phyloP scores from a whole-genome alignment of 2,329 filamentous ascomycete species.

The Massarina eburnea region DNA sequence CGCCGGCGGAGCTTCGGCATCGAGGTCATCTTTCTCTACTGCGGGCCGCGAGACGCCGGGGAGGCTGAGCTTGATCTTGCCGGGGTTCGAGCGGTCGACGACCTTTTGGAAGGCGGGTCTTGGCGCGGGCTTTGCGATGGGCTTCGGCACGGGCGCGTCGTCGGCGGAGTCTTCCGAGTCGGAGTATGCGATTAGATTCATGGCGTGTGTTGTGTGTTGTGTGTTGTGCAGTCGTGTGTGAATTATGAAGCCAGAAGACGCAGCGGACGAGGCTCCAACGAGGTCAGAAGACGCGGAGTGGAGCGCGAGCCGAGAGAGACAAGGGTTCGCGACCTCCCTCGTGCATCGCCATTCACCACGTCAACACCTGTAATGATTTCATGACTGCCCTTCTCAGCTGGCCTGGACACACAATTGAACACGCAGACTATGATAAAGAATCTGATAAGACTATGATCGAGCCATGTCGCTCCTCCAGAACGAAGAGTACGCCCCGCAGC shows the following conservation, averaged over 20 bases:
- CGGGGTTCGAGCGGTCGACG: conserved; percentile 76
- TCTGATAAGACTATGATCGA: conserved; percentile 21
- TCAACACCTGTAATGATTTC: conserved; percentile 4
- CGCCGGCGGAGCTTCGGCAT: conserved; percentile 55
- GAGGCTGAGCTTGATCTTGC: conserved; percentile 82
- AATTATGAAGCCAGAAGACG: conserved; percentile 15
- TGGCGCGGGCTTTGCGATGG: conserved; percentile 45
- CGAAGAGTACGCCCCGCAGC: conserved; percentile 43
- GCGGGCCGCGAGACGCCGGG: conserved; percentile 55
- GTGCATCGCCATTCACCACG: not conserved
- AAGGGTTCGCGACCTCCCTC: not conserved
- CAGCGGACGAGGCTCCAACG: not conserved
- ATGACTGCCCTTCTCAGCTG: conserved; percentile 33
- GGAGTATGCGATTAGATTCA: conserved; percentile 82
- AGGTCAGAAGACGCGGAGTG: not conserved
- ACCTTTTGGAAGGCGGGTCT: conserved; percentile 75
- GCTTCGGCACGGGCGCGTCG: conserved; percentile 47
- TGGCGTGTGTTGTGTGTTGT: conserved; percentile 40
- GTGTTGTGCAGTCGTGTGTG: conserved; percentile 2
- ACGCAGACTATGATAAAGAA: conserved; percentile 20
- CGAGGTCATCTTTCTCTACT: conserved; percentile 43
- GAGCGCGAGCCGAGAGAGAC: conserved; percentile 3
- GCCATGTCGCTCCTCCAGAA: conserved; percentile 49
- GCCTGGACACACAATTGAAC: conserved; percentile 24
- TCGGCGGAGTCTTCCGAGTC: conserved; percentile 72